Conservation (phyloP, 2,329 filamentous ascomycete genomes). For the Pseudofabraea citricarpa region DNA sequence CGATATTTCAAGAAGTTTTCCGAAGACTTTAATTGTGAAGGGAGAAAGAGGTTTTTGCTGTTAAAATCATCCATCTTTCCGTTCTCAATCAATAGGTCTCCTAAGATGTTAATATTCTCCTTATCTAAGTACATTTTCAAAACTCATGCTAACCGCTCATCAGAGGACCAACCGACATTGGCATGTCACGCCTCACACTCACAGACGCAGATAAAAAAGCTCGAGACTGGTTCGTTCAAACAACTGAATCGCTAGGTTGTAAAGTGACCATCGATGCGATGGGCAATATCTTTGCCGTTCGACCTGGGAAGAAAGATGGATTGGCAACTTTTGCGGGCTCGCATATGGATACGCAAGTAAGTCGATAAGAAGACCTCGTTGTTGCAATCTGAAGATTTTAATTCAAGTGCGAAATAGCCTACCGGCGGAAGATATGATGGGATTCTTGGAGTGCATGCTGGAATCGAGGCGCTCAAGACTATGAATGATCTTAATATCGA, state of each 20-base stretch:
- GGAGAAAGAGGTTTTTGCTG: too few species aligned
- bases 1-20: too few species aligned
- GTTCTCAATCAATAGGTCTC: too few species aligned
- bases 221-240: conserved; percentile 70
- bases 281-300: conserved; percentile 76
- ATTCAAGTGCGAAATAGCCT: conserved; percentile 60
- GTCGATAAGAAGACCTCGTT: conserved; percentile 39
- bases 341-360: conserved; percentile 58
- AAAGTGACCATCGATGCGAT: conserved; percentile 65
- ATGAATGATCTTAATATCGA: conserved; percentile 63
- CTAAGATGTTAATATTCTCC: too few species aligned
- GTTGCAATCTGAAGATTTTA: conserved; percentile 47
- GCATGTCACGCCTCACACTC: conserved; percentile 71
- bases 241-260: conserved; percentile 60
- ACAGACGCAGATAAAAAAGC: conserved; percentile 67
- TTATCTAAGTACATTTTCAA: too few species aligned
- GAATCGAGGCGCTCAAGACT: conserved; percentile 65
- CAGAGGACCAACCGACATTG: conserved; percentile 57
- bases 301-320: conserved; percentile 54
- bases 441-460: conserved; percentile 69
- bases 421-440: conserved; percentile 69
- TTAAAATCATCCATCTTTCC: too few species aligned
- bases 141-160: conserved; percentile 7
- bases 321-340: conserved; percentile 66
- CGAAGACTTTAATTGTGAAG: too few species aligned